A percentile compares a stretch with the other conserved stretches of the same genome.
Evolutionary conservation across 257 asterid species (phyloP).

Genomic region (Solanum paucissectum): DNA sequence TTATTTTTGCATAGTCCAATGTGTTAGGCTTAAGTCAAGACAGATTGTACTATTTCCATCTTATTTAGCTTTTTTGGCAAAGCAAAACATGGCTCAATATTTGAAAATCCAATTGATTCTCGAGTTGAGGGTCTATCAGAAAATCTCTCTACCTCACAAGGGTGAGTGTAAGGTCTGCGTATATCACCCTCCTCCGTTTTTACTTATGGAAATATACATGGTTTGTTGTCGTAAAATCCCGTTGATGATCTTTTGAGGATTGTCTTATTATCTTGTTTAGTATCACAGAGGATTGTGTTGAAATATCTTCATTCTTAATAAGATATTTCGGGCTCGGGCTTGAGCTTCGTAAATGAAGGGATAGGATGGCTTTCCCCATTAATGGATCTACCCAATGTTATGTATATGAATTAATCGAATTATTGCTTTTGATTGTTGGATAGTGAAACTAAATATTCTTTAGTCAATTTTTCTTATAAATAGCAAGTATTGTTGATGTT

Average conservation of each 20-base stretch:
- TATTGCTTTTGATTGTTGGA: background rate
- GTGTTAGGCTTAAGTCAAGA: background rate
- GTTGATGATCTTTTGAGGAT: background rate
- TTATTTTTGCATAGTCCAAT: background rate
- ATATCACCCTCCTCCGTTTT: background rate
- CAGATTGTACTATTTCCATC: background rate
- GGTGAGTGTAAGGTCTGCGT: accelerated
- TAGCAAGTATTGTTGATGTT: too few species aligned
- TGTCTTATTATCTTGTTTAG: background rate
- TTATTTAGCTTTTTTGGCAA: background rate
- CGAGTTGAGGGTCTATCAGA: background rate
- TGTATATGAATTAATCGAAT: too few species aligned
- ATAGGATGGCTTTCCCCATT: background rate
- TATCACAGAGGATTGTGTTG: accelerated
- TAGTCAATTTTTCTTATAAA: too few species aligned
- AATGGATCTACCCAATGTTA: background rate
- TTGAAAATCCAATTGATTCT: background rate
- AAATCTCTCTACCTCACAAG: accelerated
- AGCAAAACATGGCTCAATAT: background rate
- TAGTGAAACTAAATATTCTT: too few species aligned
- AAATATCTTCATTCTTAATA: background rate
- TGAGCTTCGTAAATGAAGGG: background rate
- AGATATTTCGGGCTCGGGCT: accelerated
- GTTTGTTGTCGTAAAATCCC: background rate
- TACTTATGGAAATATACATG: background rate